Conservation (phyloP, 2,329 filamentous ascomycete genomes). For the Neoascochyta sp. region DNA sequence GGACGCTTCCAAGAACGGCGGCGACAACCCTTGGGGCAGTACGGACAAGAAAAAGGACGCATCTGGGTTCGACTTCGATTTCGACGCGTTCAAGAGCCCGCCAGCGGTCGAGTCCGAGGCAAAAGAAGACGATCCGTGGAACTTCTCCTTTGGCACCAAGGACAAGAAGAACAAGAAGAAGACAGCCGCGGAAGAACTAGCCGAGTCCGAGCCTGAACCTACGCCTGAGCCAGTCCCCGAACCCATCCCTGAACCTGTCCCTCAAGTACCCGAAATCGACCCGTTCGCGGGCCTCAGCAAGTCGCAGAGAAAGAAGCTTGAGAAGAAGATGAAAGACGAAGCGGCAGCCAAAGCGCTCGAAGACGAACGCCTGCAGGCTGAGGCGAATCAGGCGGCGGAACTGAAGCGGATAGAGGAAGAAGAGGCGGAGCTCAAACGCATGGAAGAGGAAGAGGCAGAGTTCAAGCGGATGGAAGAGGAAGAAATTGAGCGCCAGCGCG, state of each 20-base stretch:
- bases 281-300: conserved; percentile 31
- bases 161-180: conserved; percentile 32
- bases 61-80: conserved; percentile 35
- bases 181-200: conserved; percentile 16
- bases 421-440: conserved; percentile 12
- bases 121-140: conserved; percentile 32
- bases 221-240: conserved; percentile 19
- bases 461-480: conserved; percentile 21
- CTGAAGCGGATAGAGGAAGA: conserved; percentile 18
- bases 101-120: conserved; percentile 19
- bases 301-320: conserved; percentile 28
- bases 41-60: conserved; percentile 37
- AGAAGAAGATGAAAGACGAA: conserved; percentile 39
- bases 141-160: conserved; percentile 24
- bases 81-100: conserved; percentile 29
- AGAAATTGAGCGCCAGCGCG: conserved; percentile 19
- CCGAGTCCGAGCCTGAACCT: conserved; percentile 17
- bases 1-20: conserved; percentile 31
- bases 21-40: conserved; percentile 33
- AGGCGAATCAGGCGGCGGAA: conserved; percentile 23
- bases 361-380: conserved; percentile 15
- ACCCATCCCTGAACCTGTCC: conserved; percentile 35
- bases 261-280: conserved; percentile 37
- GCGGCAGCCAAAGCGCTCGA: conserved; percentile 18
- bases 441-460: conserved; percentile 20